phyloP scores from a whole-genome alignment of 2,329 filamentous ascomycete genomes.

The Penicillium griseofulvum region DNA sequence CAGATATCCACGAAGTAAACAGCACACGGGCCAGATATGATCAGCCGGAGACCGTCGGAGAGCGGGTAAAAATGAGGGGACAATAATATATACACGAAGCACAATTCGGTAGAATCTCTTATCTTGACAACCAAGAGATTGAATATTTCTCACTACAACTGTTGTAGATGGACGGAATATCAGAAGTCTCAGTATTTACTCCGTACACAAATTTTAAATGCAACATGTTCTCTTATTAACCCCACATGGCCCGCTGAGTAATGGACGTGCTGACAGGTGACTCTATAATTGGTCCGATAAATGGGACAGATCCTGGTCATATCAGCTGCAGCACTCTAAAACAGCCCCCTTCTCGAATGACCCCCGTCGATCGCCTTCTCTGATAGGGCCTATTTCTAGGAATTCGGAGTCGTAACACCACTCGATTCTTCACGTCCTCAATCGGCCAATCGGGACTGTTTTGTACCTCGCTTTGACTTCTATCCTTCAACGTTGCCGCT shows the following conservation, averaged over 20 bases:
- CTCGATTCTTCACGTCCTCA: slow-evolving; percentile 15
- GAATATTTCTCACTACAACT: no score
- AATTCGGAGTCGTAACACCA: slow-evolving; percentile 9
- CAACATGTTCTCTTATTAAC: background rate
- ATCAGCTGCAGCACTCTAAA: background rate
- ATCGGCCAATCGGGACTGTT: slow-evolving; percentile 4
- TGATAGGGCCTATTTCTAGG: background rate
- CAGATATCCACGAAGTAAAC: no score
- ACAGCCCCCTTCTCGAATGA: background rate
- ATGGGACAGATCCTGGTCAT: background rate
- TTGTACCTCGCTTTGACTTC: slow-evolving; percentile 2
- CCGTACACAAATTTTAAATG: background rate
- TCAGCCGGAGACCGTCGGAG: slow-evolving; percentile 28
- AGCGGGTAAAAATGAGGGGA: background rate
- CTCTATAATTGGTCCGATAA: slow-evolving; percentile 18
- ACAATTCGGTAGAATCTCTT: background rate
- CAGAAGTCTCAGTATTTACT: background rate
- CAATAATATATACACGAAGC: background rate
- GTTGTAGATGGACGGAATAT: no score
- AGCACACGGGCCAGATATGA: background rate
- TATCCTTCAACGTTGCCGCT: slow-evolving; percentile 7
- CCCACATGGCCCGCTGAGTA: background rate
- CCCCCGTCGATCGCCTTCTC: slow-evolving; percentile 13
- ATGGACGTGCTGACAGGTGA: slow-evolving; percentile 6
- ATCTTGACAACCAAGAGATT: background rate